These are phyloP conservation scores for Hibiscus mutabilis DNA, from an alignment of 345 rosid species.

Conservation along the genomic window DNA sequence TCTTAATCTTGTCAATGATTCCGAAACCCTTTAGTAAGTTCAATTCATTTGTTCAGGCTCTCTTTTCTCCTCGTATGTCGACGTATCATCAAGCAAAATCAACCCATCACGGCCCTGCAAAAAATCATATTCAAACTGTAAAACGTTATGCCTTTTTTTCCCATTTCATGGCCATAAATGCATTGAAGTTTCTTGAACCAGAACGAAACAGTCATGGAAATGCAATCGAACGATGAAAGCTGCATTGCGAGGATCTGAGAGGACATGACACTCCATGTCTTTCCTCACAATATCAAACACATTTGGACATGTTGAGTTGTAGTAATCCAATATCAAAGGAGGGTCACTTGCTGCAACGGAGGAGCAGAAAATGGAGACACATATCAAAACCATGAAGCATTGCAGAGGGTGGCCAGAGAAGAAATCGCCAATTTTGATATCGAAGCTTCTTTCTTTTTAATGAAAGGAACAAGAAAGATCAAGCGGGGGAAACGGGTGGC, in stretches of 20 bases:
- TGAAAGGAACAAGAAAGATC: not conserved
- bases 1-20: slow-evolving; percentile 74
- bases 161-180: not conserved
- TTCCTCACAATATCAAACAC: slow-evolving; percentile 58
- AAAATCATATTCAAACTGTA: not conserved
- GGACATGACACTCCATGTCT: slow-evolving; percentile 87
- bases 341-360: slow-evolving; percentile 28
- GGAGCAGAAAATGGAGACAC: slow-evolving; percentile 4
- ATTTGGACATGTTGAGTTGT: slow-evolving; percentile 58
- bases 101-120: slow-evolving; percentile 90
- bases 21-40: slow-evolving; percentile 56
- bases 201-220: slow-evolving; percentile 91
- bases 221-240: slow-evolving; percentile 62
- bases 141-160: not conserved
- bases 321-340: slow-evolving; percentile 60
- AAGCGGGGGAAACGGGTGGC: slow-evolving; percentile 27
- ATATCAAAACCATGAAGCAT: slow-evolving; percentile 14
- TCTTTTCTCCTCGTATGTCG: slow-evolving; percentile 65
- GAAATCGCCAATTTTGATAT: not conserved
- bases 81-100: slow-evolving; percentile 70
- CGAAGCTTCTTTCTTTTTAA: slow-evolving; percentile 12
- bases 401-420: not conserved
- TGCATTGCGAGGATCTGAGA: slow-evolving; percentile 77
- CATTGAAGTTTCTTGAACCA: slow-evolving; percentile 29
- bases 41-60: slow-evolving; percentile 37